Evolutionary conservation across 352 stramenopile genomes (phyloP), one percentile per base, ranked within the genome.

Genomic region (Chrysophaeum taylorii): DNA sequence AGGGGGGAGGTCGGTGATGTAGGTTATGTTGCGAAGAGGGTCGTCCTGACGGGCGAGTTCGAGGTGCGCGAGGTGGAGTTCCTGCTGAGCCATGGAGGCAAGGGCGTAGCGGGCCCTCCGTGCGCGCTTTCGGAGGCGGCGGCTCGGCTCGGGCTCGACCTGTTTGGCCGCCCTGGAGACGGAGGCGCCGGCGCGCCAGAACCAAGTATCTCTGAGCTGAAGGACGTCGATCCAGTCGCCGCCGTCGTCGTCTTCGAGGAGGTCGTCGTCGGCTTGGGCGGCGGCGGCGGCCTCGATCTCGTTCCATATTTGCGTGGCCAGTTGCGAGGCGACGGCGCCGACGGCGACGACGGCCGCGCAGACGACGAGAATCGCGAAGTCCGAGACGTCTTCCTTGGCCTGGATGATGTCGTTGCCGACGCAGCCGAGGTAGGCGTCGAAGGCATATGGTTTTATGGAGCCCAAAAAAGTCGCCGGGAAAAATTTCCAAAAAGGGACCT

Each of bases 401-500:
- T 66, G 33, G 57, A 66, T 18, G 33, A 66, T 9, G 33, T 1
- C 14, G 33, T 66, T 66, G 33, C 57, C 57, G 33, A 66, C 14
- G 57, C 41, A 18, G 23, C 82, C 82, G 21, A 87, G 67, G 73
- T 87, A 87, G n/a, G 71, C 77, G 71, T 87, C 82, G 16, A 87
- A 73, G 5, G 89, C 74, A 48, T 90, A 91, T 21, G 85, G 85
- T 70, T 91, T 91, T 0, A 91, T 64, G 33, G 74, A 84, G 23
- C 84, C 85, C 16, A 90, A 54, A 75, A 87, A 88, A 69, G 85
- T 89, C 35, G 84, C 85, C 38, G 77, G 77, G 23, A 78, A 74
- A 77, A 91, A 91, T 42, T 86, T 73, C 16, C 78, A 50, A 33
- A 79, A 82, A 12, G 70, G 68, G 21, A 87, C 76, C 67, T 84